A percentile compares a stretch with the other conserved stretches of the same genome.
These are phyloP conservation scores for Dryas integrifolia DNA, from an alignment of 331 rosid genomes.

Conservation along the genomic window DNA sequence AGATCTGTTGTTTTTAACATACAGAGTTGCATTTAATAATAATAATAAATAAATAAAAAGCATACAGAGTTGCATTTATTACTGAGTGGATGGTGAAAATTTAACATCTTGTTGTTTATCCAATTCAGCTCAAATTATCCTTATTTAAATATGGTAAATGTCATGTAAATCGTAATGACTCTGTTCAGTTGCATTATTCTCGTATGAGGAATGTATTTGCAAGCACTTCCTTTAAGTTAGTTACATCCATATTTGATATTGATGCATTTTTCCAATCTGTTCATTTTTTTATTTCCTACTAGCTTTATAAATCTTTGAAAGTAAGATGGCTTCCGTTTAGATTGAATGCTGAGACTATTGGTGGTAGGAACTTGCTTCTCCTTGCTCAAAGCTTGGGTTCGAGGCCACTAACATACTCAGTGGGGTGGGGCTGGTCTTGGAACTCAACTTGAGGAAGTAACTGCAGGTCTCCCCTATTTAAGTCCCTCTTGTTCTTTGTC, in stretches of 20 bases:
- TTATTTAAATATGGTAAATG: too few relatives aligned
- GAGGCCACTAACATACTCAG: neutral
- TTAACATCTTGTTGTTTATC: slow-evolving; percentile 8
- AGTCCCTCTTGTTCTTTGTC: neutral
- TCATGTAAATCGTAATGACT: too few relatives aligned
- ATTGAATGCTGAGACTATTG: neutral
- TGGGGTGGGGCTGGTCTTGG: too few relatives aligned
- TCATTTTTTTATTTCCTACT: too few relatives aligned
- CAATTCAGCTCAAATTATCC: neutral
- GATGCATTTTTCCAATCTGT: neutral
- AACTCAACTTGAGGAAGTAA: neutral
- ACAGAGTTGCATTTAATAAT: slow-evolving; percentile 17
- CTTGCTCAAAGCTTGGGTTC: neutral
- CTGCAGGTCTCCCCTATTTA: neutral
- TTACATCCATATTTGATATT: neutral
- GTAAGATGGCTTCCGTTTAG: neutral
- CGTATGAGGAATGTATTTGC: too few relatives aligned
- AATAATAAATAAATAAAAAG: too few relatives aligned
- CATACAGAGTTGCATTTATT: slow-evolving; percentile 17
- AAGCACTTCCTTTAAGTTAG: too few relatives aligned
- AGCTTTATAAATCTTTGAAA: neutral
- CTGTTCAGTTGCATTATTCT: too few relatives aligned
- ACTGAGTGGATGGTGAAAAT: slow-evolving; percentile 14
- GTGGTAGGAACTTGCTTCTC: neutral
- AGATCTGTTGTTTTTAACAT: slow-evolving; percentile 16